Evolutionary conservation across 306 rosid genomes (phyloP).

Genomic region (Corylus americana): DNA sequence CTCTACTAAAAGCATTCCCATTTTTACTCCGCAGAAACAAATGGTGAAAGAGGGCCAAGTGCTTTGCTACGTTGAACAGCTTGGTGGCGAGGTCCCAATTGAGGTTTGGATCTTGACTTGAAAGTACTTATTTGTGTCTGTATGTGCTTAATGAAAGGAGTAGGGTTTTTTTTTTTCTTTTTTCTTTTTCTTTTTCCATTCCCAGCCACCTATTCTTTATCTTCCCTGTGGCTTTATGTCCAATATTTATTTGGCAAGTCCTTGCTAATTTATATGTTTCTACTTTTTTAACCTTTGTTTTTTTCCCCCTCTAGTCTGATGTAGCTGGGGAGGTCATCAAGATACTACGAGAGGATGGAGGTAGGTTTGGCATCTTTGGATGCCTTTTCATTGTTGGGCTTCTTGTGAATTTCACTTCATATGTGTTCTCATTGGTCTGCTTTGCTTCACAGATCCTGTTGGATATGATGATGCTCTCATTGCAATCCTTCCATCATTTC

Average conservation of each 20-base stretch:
- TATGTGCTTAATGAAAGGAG: neutral
- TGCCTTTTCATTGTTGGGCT: neutral
- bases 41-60: slow-evolving; percentile 81
- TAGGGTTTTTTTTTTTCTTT: neutral
- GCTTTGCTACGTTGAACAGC: slow-evolving; percentile 81
- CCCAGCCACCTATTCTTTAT: neutral
- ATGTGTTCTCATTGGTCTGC: neutral
- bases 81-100: slow-evolving; percentile 76
- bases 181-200: neutral
- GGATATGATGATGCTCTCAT: slow-evolving; percentile 90
- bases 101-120: slow-evolving; percentile 53
- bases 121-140: slow-evolving; percentile 3
- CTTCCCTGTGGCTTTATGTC: neutral
- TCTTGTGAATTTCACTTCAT: neutral
- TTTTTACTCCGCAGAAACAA: slow-evolving; percentile 60
- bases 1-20: slow-evolving; percentile 3
- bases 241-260: neutral
- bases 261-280: neutral
- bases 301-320: slow-evolving; percentile 52
- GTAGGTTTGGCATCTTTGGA: slow-evolving; percentile 43
- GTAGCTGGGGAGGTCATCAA: slow-evolving; percentile 79
- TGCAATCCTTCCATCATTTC: slow-evolving; percentile 83
- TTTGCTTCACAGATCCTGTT: slow-evolving; percentile 61
- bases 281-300: neutral
- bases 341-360: slow-evolving; percentile 83